Evolutionary conservation across 768 basidiomycete genomes (phyloP).

Genomic region (Galerina sulciceps): DNA sequence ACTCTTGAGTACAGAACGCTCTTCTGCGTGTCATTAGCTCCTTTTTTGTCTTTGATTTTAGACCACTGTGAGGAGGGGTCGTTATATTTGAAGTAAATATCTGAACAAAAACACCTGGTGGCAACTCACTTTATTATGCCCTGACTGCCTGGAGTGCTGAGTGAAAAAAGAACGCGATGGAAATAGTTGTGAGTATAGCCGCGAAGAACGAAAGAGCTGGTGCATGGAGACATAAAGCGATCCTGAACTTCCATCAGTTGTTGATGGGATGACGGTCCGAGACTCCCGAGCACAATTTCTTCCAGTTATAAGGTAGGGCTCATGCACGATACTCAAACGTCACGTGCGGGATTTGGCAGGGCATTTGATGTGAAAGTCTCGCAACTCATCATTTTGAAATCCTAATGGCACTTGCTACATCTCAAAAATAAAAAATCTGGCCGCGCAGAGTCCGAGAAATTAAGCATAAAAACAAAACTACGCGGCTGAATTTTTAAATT

Average conservation of each 20-base stretch:
- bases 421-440: too few species aligned
- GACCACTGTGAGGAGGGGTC: slow-evolving; percentile 56
- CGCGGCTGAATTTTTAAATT: too few species aligned
- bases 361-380: too few species aligned
- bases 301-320: too few species aligned
- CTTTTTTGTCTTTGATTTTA: slow-evolving; percentile 76
- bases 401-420: too few species aligned
- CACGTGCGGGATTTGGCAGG: too few species aligned
- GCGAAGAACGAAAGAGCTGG: slow-evolving; percentile 5
- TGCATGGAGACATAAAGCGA: neutral
- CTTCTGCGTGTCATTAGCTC: slow-evolving; percentile 63
- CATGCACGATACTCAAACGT: too few species aligned
- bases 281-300: too few species aligned
- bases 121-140: slow-evolving; percentile 45
- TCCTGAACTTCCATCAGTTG: neutral
- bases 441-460: too few species aligned
- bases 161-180: slow-evolving; percentile 20
- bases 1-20: slow-evolving; percentile 60
- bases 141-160: slow-evolving; percentile 25
- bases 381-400: too few species aligned
- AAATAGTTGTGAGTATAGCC: neutral
- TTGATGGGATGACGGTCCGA: neutral
- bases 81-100: neutral
- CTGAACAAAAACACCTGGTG: neutral
- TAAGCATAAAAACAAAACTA: too few species aligned